A percentile compares a stretch with the other conserved stretches of the same genome.
These are phyloP conservation scores for Saitozyma sp. DNA, from an alignment of 768 basidiomycete species.

Conservation along the genomic window DNA sequence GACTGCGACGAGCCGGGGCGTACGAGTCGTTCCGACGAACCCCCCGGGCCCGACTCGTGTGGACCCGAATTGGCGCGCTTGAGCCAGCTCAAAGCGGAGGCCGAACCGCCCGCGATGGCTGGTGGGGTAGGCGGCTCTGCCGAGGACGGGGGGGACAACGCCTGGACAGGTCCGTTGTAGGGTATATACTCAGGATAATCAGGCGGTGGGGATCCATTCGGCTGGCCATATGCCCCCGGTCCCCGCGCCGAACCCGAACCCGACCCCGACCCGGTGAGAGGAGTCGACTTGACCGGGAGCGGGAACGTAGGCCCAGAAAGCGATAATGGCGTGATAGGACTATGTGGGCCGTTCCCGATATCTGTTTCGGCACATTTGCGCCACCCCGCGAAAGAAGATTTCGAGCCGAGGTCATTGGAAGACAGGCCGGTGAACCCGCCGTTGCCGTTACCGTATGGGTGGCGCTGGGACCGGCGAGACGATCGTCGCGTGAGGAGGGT, in stretches of 20 bases:
- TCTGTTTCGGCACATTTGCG: background rate
- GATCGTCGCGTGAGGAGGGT: background rate
- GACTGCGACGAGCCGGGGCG: no score
- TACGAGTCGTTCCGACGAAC: no score
- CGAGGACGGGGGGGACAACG: background rate
- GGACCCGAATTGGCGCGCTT: background rate
- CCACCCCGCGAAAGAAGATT: no score
- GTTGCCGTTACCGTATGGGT: no score
- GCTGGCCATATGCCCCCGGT: background rate
- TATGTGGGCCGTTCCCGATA: background rate
- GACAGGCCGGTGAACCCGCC: no score
- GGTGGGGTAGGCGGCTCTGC: conserved; percentile 1
- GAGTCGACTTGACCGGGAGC: conserved; percentile 2
- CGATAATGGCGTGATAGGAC: background rate
- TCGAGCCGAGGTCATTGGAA: no score
- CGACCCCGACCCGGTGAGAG: background rate
- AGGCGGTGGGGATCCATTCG: conserved; percentile 9
- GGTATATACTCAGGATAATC: conserved; percentile 28
- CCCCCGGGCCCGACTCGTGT: no score
- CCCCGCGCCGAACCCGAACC: background rate
- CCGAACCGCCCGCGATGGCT: conserved; percentile 12
- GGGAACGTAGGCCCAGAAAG: background rate
- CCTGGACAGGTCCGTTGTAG: conserved; percentile 21
- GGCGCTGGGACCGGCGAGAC: no score
- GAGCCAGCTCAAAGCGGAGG: conserved; percentile 16